phyloP scores from a whole-genome alignment of 208 protist genomes.

The Leishmania tropica region DNA sequence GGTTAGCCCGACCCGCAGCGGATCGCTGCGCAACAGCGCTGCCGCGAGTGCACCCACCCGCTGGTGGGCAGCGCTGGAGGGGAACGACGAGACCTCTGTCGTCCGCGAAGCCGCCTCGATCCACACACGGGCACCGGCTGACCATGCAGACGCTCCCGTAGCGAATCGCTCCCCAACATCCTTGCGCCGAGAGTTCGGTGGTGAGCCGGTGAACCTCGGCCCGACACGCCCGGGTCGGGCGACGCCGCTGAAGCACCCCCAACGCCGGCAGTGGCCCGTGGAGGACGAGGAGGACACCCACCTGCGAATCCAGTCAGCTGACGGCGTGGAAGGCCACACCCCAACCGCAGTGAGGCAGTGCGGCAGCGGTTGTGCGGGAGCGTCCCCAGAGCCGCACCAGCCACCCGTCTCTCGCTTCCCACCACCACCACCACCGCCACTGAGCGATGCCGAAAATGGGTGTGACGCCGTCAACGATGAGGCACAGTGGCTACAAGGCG shows the following conservation, averaged over 20 bases:
- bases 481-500: neutral
- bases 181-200: neutral
- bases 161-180: neutral
- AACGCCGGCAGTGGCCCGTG: neutral
- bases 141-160: neutral
- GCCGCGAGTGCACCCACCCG: neutral
- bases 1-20: neutral
- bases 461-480: neutral
- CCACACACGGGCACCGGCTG: neutral
- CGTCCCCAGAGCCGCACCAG: constrained; percentile 15
- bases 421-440: neutral
- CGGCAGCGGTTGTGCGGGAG: neutral
- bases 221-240: neutral
- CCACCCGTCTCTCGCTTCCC: constrained; percentile 1
- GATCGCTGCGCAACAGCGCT: neutral
- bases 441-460: neutral
- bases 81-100: neutral
- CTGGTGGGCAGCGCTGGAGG: neutral
- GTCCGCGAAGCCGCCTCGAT: neutral
- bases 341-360: neutral
- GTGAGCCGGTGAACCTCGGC: neutral
- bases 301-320: neutral
- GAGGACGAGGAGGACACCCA: neutral
- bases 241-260: neutral
- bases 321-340: neutral